These are phyloP conservation scores for Acacia pycnantha DNA, from an alignment of 331 rosid genomes.

Conservation along the genomic window DNA sequence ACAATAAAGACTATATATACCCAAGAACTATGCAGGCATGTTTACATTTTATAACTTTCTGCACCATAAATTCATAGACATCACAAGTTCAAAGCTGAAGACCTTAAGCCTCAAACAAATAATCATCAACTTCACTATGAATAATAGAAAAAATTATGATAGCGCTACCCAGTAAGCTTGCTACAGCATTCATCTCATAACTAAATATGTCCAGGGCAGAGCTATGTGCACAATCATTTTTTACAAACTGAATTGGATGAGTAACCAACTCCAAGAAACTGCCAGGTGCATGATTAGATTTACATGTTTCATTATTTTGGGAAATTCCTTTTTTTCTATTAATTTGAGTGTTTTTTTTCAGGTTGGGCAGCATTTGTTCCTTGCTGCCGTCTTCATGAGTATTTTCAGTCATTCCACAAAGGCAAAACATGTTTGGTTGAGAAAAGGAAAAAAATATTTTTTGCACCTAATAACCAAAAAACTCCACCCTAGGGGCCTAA, in stretches of 20 bases:
- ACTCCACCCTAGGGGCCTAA: neutral
- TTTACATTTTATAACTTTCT: neutral
- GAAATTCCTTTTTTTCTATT: no score
- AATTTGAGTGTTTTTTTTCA: no score
- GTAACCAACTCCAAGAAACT: no score
- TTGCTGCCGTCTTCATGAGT: no score
- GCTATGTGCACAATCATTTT: neutral
- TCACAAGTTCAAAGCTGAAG: neutral
- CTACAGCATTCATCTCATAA: neutral
- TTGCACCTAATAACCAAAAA: neutral
- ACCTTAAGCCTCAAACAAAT: neutral
- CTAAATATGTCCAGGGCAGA: neutral
- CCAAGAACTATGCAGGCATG: neutral
- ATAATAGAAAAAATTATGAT: neutral
- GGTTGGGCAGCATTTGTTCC: no score
- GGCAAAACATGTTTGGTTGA: neutral
- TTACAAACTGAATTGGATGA: no score
- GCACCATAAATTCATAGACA: neutral
- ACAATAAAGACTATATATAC: neutral
- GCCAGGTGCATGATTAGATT: no score
- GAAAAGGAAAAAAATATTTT: neutral
- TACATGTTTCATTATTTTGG: no score
- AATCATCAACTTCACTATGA: neutral
- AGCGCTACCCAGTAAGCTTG: neutral
- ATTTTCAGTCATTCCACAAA: no score